Percentiles rank a stretch among this genome's conserved stretches.
Evolutionary conservation across 2,329 filamentous ascomycete genomes (phyloP).

Genomic region (Neopestalotiopsis clavispora): DNA sequence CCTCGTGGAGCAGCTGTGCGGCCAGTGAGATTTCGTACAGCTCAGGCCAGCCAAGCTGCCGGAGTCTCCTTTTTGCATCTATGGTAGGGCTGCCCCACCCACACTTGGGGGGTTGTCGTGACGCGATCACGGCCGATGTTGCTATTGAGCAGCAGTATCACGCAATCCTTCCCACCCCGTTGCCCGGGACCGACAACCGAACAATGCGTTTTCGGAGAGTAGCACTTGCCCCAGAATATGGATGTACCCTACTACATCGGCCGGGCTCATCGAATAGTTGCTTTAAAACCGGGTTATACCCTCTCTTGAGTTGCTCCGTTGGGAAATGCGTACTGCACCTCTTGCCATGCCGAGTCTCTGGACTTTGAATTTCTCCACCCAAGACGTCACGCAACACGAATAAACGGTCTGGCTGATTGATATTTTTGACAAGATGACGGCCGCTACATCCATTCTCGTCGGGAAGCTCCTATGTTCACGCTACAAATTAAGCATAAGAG

Average conservation of each 20-base stretch:
- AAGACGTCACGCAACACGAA: too few relatives aligned
- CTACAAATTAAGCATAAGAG: too few relatives aligned
- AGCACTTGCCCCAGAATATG: not conserved
- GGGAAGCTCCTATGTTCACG: too few relatives aligned
- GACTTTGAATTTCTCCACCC: too few relatives aligned
- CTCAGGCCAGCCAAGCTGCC: not conserved
- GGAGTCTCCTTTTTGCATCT: not conserved
- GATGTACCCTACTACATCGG: not conserved
- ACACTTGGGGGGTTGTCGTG: not conserved
- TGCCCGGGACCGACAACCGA: conserved; percentile 8
- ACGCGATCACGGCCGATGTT: conserved; percentile 12
- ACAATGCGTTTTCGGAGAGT: not conserved
- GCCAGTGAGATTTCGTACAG: not conserved
- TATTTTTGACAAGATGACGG: too few relatives aligned
- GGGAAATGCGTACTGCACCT: too few relatives aligned
- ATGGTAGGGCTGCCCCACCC: conserved; percentile 9
- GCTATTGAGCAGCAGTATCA: conserved; percentile 10
- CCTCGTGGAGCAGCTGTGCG: not conserved
- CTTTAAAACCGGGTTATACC: too few relatives aligned
- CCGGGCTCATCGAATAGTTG: too few relatives aligned
- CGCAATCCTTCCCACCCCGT: not conserved
- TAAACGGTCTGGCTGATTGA: too few relatives aligned
- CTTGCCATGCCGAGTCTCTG: too few relatives aligned
- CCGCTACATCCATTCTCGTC: too few relatives aligned
- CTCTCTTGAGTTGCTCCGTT: too few relatives aligned